Evolutionary conservation across 371 early-diverging fungal genomes (phyloP), one percentile per base, ranked within the genome.

Genomic region (Saksenaea oblongispora): DNA sequence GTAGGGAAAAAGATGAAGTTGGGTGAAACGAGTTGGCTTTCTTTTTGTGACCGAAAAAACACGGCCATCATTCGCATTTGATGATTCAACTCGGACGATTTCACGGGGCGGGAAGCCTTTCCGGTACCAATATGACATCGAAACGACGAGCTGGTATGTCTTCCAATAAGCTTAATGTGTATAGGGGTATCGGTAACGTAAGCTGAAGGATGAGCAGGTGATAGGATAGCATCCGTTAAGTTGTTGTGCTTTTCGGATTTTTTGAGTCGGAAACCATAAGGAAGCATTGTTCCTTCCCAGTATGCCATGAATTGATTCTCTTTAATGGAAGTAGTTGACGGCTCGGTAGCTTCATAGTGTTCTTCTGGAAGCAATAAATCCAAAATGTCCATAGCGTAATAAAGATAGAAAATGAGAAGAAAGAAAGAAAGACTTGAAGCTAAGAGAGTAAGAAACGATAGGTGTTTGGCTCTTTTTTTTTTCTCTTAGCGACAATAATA

Each of bases 1-100:
- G 78, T 75, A 4, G 80, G 80, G 34, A 80, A 80, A 47, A 77
- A 75, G 54, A 80, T 73, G 26, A 80, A 80, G 22, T 80, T 74
- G 0, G 80, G 73, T 0, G 78, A 69, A 0, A 80, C 64, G 5
- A 68, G 34, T 55, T 71, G 67, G 31, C 65, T 70, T n/a, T 68
- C 75, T 2, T 65, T 56, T 63, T 11, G 72, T 61, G 34, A n/a
- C n/a, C n/a, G n/a, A n/a, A 77, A 80, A 26, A 80, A 80, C 2
- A 80, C 74, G 5, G 67, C 75, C 17, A 80, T 34, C 17, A 80
- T 35, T 8, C 74, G 66, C 80, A 80, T 80, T 24, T 80, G 76
- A 22, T 57, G 65, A 44, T 61, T 58, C 1, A 80, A 28, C 37
- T 77, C 78, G 5, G 39, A 55, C 1, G 78, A 77, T 14, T 54